Conservation (phyloP, 441 rosid species). For the Bruguiera hainesii region DNA sequence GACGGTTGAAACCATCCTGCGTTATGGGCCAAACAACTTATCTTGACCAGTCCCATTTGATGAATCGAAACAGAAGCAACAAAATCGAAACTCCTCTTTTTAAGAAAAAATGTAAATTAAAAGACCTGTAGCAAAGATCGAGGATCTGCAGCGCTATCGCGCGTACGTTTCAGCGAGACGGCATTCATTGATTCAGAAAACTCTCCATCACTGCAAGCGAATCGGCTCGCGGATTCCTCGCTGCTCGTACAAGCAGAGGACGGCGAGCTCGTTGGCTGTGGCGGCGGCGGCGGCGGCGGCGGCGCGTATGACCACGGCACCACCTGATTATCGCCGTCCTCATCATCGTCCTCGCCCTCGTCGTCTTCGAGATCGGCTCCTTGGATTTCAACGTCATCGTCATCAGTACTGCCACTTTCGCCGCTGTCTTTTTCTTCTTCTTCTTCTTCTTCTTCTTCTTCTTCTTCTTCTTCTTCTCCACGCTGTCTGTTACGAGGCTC, state of each 20-base stretch:
- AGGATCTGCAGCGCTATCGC: slow-evolving; percentile 28
- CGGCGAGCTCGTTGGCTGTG: slow-evolving; percentile 46
- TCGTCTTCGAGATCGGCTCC: too few relatives aligned
- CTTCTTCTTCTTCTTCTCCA: slow-evolving; percentile 26
- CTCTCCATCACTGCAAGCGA: slow-evolving; percentile 22
- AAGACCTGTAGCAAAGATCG: slow-evolving; percentile 4
- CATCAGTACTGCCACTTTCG: slow-evolving; percentile 20
- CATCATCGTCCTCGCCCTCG: slow-evolving; percentile 18
- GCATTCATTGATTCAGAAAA: slow-evolving; percentile 14
- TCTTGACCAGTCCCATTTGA: not conserved
- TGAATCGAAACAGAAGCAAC: too few relatives aligned
- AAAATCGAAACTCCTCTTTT: not conserved
- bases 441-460: slow-evolving; percentile 26
- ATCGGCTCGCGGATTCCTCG: slow-evolving; percentile 5
- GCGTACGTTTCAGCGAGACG: slow-evolving; percentile 30
- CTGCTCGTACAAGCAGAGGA: slow-evolving; percentile 6
- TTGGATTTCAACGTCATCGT: slow-evolving; percentile 8
- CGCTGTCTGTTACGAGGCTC: too few relatives aligned
- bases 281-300: slow-evolving; percentile 20
- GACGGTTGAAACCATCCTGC: slow-evolving; percentile 25
- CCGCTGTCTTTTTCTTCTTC: slow-evolving; percentile 29
- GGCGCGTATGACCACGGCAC: slow-evolving; percentile 54
- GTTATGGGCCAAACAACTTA: not conserved
- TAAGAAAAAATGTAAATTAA: not conserved
- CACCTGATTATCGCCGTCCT: slow-evolving; percentile 65